Percentiles rank a stretch among this genome's conserved stretches.
These are phyloP conservation scores for Geopyxis carbonaria DNA, from an alignment of 495 filamentous ascomycete species.

Conservation along the genomic window DNA sequence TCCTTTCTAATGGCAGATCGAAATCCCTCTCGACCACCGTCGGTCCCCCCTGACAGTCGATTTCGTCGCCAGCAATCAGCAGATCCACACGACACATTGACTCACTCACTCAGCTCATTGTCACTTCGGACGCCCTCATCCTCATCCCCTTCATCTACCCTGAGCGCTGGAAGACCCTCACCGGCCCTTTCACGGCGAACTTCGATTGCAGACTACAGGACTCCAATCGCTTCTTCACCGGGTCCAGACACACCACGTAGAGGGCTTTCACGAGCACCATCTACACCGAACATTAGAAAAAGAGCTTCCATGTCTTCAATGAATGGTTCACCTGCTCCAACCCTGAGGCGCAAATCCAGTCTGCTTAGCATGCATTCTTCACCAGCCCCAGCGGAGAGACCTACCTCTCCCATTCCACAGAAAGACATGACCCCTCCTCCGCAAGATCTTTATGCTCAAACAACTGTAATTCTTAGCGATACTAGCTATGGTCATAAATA, in stretches of 20 bases:
- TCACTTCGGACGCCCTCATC: constrained; percentile 7
- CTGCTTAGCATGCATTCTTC: constrained; percentile 16
- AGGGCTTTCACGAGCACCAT: constrained; percentile 15
- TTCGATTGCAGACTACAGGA: constrained; percentile 18
- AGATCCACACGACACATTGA: background rate
- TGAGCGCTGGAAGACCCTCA: constrained; percentile 1
- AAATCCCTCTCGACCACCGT: background rate
- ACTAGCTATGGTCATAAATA: constrained; percentile 85
- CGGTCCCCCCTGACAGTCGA: constrained; percentile 2
- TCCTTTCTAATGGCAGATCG: background rate
- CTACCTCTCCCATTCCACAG: constrained; percentile 6
- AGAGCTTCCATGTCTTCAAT: constrained; percentile 20
- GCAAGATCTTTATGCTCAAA: constrained; percentile 35
- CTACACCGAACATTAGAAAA: constrained; percentile 21
- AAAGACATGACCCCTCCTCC: constrained; percentile 11
- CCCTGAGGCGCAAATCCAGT: constrained; percentile 5
- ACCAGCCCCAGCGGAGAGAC: constrained; percentile 9
- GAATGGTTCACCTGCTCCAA: background rate
- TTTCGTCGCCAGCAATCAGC: too few relatives aligned
- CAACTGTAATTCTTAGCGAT: constrained; percentile 74
- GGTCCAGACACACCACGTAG: constrained; percentile 13
- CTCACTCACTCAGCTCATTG: constrained; percentile 14
- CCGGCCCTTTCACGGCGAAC: constrained; percentile 15
- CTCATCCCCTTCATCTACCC: constrained; percentile 8
- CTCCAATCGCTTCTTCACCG: constrained; percentile 17